Base-by-base conservation (phyloP, 345 rosid genomes). In the Hevea brasiliensis region DNA sequence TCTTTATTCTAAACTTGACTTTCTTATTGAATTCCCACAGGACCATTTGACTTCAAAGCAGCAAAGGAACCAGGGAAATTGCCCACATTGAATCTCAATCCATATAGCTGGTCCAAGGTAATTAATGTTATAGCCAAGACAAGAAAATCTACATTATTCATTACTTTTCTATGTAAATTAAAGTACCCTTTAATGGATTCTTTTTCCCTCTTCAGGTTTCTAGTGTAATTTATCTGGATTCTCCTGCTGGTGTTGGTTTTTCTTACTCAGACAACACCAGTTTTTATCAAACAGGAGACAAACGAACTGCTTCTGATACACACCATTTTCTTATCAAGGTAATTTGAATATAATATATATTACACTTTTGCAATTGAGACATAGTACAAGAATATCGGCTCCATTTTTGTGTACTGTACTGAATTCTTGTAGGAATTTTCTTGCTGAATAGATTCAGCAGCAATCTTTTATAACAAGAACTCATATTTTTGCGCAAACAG, bases 231-330 rank as follows among this genome's bases (percentile, higher is more conserved):
- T 89, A 89, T 68, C 70, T 89, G 82, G 92, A 88, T 67, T 84
- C 92, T 10, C 90, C 92, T 0, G 71, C 78, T 17, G 92, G 92
- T 8, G 90, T 84, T 21, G 89, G 92, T 6, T 65, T 85, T 27
- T 89, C 90, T 48, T 89, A 82, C 72, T 81, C 81, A 0, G 42
- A 58, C 24, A 74, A 84, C 55, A 11, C 57, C 4, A 79, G 45
- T 20, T 58, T 62, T 11, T 86, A 85, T 18, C 8, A 0, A 7
- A 85, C 83, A 0, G 84, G 80, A 35, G 90, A 89, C 68, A 24
- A 8, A 6, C 65, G 80, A 42, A 86, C 90, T 7, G 89, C 89
- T 11, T 48, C 68, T 1, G 89, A 86, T 51, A 66, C 88, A 0
- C 88, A 81, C 32, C 15, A 20, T 11, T 89, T 89, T 65, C 84